Evolutionary conservation across 163 green algal genomes (phyloP).

Genomic region (Prototheca wickerhamii): DNA sequence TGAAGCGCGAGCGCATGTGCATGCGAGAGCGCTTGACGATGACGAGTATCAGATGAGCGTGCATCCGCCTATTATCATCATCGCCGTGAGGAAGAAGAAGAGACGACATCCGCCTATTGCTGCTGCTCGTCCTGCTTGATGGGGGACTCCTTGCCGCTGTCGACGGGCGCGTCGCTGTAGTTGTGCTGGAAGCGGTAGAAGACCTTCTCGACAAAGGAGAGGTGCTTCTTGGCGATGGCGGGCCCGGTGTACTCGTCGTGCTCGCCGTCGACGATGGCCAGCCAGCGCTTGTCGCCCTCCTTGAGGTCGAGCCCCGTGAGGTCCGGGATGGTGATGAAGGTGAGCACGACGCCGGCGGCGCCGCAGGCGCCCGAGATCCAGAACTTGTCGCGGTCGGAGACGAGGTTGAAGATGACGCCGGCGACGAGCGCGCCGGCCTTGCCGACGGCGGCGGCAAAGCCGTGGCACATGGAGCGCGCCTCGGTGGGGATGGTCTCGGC

Average conservation of each 20-base stretch:
- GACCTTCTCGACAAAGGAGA: slow-evolving; percentile 18
- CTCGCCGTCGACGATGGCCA: slow-evolving; percentile 15
- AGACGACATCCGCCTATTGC: too few species aligned
- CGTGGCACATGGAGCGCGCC: slow-evolving; percentile 43
- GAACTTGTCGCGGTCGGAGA: slow-evolving; percentile 33
- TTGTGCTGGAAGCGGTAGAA: slow-evolving; percentile 4
- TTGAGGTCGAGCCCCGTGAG: slow-evolving; percentile 52
- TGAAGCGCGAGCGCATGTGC: too few species aligned
- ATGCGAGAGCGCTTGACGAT: too few species aligned
- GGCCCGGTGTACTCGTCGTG: slow-evolving; percentile 29
- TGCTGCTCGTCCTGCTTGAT: neutral
- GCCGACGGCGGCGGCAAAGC: slow-evolving; percentile 50
- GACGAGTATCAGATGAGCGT: too few species aligned
- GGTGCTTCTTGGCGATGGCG: slow-evolving; percentile 38
- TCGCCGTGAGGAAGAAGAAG: too few species aligned
- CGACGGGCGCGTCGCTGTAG: neutral
- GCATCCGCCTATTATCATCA: too few species aligned
- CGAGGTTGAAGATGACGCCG: slow-evolving; percentile 28
- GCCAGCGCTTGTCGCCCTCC: slow-evolving; percentile 46
- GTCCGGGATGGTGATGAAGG: slow-evolving; percentile 50
- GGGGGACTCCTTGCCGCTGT: neutral
- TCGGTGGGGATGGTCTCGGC: slow-evolving; percentile 45
- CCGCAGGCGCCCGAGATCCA: slow-evolving; percentile 30
- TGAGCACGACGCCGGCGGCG: slow-evolving; percentile 25
- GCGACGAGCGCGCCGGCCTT: slow-evolving; percentile 47